A percentile compares a stretch with the other conserved stretches of the same genome.
Evolutionary conservation across 2,329 filamentous ascomycete species (phyloP).

Genomic region (Neonectria hederae): DNA sequence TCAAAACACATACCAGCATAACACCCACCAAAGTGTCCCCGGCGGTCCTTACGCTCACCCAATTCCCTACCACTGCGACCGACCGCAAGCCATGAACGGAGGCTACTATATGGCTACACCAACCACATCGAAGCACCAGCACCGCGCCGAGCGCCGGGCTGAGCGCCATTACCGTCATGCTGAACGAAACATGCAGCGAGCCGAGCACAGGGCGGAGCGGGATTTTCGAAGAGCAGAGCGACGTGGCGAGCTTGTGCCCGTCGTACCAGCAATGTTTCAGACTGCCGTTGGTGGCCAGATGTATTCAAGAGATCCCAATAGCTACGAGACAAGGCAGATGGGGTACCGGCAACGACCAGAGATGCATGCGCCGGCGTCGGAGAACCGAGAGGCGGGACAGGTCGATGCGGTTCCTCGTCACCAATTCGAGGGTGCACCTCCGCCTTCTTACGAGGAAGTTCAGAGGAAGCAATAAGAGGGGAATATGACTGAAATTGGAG

Average conservation of each 20-base stretch:
- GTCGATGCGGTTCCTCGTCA: neutral
- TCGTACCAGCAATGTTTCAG: constrained; percentile 17
- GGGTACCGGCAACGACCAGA: neutral
- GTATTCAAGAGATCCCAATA: neutral
- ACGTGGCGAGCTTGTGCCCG: constrained; percentile 21
- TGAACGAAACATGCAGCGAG: constrained; percentile 35
- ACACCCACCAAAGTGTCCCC: neutral
- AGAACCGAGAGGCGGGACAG: neutral
- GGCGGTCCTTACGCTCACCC: neutral
- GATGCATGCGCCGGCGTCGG: neutral
- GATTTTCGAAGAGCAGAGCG: constrained; percentile 25
- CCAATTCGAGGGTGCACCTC: constrained; percentile 28
- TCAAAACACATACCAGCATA: constrained; percentile 2
- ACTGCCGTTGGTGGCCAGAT: constrained; percentile 7
- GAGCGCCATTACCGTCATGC: constrained; percentile 32
- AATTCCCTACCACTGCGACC: neutral
- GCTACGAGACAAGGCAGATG: constrained; percentile 9
- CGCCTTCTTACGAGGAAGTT: constrained; percentile 37
- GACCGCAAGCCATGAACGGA: neutral
- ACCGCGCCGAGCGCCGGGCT: constrained; percentile 31
- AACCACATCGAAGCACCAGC: constrained; percentile 16
- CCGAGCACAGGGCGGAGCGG: constrained; percentile 30
- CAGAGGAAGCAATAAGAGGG: constrained; percentile 19
- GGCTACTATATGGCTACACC: neutral
- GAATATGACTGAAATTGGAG: neutral